Conservation (phyloP, 768 basidiomycete genomes). For the Podaxis sp. region DNA sequence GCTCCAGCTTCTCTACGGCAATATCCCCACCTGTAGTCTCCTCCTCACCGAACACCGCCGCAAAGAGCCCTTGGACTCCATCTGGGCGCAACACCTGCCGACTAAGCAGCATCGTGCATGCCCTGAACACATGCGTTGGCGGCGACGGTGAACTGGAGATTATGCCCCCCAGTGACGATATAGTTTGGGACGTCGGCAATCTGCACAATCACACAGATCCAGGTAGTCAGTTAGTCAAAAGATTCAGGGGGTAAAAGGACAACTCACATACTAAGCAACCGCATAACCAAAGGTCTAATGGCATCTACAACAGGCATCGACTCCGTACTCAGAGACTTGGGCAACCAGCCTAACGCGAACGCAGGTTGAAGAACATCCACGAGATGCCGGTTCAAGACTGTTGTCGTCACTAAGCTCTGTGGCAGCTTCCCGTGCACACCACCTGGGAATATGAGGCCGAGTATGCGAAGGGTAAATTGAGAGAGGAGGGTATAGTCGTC, state of each 20-base stretch:
- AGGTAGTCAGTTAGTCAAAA: constrained; percentile 20
- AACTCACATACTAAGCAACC: constrained; percentile 63
- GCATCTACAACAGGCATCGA: constrained; percentile 41
- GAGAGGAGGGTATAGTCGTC: constrained; percentile 47
- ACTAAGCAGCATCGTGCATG: constrained; percentile 65
- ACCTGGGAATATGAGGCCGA: constrained; percentile 52
- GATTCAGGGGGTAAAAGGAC: constrained; percentile 13
- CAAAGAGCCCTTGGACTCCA: constrained; percentile 69
- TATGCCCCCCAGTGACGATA: constrained; percentile 63
- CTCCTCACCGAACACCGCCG: constrained; percentile 68
- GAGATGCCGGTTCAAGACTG: constrained; percentile 55
- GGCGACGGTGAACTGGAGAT: constrained; percentile 44
- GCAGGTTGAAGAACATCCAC: constrained; percentile 59
- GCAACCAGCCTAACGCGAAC: constrained; percentile 74
- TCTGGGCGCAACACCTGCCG: constrained; percentile 69
- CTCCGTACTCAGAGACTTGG: constrained; percentile 44
- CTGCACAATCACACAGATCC: constrained; percentile 32
- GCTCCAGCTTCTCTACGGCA: constrained; percentile 70
- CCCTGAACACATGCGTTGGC: constrained; percentile 52
- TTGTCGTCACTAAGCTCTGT: constrained; percentile 61
- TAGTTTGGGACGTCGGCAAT: constrained; percentile 63
- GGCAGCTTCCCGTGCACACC: constrained; percentile 48
- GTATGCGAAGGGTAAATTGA: constrained; percentile 40
- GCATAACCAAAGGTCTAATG: constrained; percentile 51
- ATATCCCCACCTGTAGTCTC: constrained; percentile 49